phyloP scores from a whole-genome alignment of 495 filamentous ascomycete species.

The Astrocystis sublimbata region DNA sequence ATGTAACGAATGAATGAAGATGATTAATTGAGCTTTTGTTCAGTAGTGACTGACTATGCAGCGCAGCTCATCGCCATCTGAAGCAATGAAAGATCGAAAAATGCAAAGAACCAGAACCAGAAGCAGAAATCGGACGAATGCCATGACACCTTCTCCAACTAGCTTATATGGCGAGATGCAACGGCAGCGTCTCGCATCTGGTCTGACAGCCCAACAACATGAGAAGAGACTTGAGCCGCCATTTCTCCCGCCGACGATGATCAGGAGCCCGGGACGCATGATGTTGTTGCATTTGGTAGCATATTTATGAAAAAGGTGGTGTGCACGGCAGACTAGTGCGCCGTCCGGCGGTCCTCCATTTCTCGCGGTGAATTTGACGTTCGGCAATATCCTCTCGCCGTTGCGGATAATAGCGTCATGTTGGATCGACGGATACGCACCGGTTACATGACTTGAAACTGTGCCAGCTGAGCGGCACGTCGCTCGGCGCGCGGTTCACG shows the following conservation, averaged over 20 bases:
- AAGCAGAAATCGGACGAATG: not conserved
- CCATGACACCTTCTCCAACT: not conserved
- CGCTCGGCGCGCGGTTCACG: not conserved
- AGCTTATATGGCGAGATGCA: constrained; percentile 3
- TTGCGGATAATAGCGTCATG: constrained; percentile 8
- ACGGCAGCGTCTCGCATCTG: not conserved
- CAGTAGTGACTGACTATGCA: not conserved
- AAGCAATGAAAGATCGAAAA: not conserved
- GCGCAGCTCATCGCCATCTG: not conserved
- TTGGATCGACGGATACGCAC: constrained; percentile 13
- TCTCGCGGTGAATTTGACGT: not conserved
- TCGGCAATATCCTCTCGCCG: constrained; percentile 1
- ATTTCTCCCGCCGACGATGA: constrained; percentile 7
- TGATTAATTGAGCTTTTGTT: not conserved
- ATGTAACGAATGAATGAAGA: not conserved
- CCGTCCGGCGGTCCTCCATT: not conserved
- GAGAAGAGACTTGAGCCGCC: not conserved
- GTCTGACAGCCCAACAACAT: not conserved
- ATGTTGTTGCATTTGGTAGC: not conserved
- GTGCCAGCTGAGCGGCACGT: constrained; percentile 14
- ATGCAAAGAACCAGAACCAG: not conserved
- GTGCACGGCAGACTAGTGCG: no score
- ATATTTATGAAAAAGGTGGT: not conserved
- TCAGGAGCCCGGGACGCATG: constrained; percentile 16
- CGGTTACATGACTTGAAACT: constrained; percentile 11